Base-by-base conservation (phyloP, 495 filamentous ascomycete species). In the Xylona heveae region DNA sequence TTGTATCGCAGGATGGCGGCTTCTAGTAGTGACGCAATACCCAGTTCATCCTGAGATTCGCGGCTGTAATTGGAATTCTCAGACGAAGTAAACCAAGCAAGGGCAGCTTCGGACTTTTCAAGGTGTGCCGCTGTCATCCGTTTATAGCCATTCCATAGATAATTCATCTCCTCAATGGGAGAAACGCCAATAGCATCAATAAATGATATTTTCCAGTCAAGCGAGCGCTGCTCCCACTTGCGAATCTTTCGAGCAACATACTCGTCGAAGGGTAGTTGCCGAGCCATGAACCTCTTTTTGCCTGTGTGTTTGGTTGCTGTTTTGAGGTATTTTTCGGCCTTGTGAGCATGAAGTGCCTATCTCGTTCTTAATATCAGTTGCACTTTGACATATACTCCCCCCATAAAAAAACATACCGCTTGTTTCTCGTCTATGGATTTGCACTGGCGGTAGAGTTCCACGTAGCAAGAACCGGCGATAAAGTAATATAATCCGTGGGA, bases 81-180 rank as follows among this genome's bases (percentile, higher is more conserved):
- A 0, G 55, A 59, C 25, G 58, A 52, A 19, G 59, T 38, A 4
- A 54, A 54, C 79, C 80, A 93, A 3, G 64, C 56, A 4, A 94
- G 50, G 7, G 59, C 57, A 5, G 46, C 45, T 12, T 83, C 43
- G 2, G 73, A 78, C 18, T 58, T 54, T 28, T 79, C 61, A 10
- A 92, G 55, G 37, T 79, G 65, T 2, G 51, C 49, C 4, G 51
- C 38, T 14, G 59, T 57, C 78, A 92, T 88, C 24, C 81, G 69
- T 51, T 78, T 90, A 25, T 58, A 57, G 1, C 76, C 76, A 38
- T 66, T 82, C 88, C 88, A 97, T 43, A 95, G 70, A 49, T 85
- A 92, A n/a, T 78, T 71, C 82, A 97, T 93, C 54, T 97, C 88
- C 44, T 82, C 71, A 2, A 79, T 49, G 0, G 88, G 90, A 39